Evolutionary conservation across 352 stramenopile genomes (phyloP).

Genomic region (Blastocystis hominis): DNA sequence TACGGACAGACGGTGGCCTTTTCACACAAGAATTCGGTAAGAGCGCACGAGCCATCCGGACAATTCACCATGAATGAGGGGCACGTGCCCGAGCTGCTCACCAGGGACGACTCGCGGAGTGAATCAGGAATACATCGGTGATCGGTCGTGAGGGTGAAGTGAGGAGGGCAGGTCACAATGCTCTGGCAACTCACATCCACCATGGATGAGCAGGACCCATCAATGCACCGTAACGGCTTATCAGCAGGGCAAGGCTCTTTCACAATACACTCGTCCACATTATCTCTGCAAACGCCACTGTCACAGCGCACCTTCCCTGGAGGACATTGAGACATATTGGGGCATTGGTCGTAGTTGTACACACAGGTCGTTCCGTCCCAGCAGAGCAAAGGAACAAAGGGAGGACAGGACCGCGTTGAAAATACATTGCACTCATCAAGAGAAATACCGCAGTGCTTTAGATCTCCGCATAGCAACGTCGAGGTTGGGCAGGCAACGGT

Average conservation of each 20-base stretch:
- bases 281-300: not conserved
- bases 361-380: not conserved
- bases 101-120: not conserved
- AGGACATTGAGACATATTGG: not conserved
- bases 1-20: not conserved
- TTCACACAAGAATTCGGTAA: not conserved
- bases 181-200: not conserved
- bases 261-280: not conserved
- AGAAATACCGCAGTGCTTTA: slow-evolving; percentile 5
- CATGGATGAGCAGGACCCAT: slow-evolving; percentile 15
- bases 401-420: not conserved
- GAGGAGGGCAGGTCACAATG: not conserved
- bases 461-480: slow-evolving; percentile 10
- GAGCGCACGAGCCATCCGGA: slow-evolving; percentile 4
- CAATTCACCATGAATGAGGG: slow-evolving; percentile 9
- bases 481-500: slow-evolving; percentile 6
- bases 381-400: not conserved
- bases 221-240: not conserved
- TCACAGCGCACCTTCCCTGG: slow-evolving; percentile 9
- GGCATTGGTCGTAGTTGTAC: not conserved
- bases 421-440: slow-evolving; percentile 17
- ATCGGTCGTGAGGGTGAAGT: not conserved
- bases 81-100: not conserved
- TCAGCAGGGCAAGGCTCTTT: not conserved
- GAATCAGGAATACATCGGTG: not conserved